phyloP scores from a whole-genome alignment of 2,329 filamentous ascomycete species.

The Cercospora zeae-maydis region DNA sequence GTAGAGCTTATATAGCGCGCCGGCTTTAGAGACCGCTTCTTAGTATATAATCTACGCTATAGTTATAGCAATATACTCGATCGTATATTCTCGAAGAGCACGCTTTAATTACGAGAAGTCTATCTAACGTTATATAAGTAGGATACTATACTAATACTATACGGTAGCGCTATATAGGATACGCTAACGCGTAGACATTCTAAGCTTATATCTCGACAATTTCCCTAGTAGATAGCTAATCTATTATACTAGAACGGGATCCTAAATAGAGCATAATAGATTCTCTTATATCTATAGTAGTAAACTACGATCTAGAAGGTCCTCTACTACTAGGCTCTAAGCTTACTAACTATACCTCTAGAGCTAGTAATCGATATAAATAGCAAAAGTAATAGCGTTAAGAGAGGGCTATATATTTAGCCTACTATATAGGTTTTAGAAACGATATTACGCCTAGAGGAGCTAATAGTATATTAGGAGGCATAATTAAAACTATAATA shows the following conservation, averaged over 20 bases:
- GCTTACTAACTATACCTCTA: too few species aligned
- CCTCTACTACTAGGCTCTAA: too few species aligned
- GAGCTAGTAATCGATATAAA: too few species aligned
- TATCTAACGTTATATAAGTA: too few species aligned
- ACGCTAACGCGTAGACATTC: conserved; percentile 11
- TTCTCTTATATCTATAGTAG: not conserved
- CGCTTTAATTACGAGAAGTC: not conserved
- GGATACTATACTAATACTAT: too few species aligned
- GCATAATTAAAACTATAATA: too few species aligned
- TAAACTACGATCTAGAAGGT: too few species aligned
- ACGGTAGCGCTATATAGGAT: conserved; percentile 9
- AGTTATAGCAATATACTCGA: conserved; percentile 12
- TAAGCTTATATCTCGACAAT: conserved; percentile 7
- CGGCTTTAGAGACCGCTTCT: conserved; percentile 7
- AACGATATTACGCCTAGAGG: too few species aligned
- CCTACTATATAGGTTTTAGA: too few species aligned
- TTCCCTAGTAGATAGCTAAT: not conserved
- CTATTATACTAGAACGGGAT: not conserved
- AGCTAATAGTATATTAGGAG: too few species aligned
- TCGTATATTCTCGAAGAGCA: conserved; percentile 7
- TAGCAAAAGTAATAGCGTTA: too few species aligned
- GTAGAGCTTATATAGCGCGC: conserved; percentile 10
- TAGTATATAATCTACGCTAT: conserved; percentile 7
- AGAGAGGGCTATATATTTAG: too few species aligned
- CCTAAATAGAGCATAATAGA: not conserved